phyloP scores from a whole-genome alignment of 495 filamentous ascomycete species.

The Hamigera avellanea region DNA sequence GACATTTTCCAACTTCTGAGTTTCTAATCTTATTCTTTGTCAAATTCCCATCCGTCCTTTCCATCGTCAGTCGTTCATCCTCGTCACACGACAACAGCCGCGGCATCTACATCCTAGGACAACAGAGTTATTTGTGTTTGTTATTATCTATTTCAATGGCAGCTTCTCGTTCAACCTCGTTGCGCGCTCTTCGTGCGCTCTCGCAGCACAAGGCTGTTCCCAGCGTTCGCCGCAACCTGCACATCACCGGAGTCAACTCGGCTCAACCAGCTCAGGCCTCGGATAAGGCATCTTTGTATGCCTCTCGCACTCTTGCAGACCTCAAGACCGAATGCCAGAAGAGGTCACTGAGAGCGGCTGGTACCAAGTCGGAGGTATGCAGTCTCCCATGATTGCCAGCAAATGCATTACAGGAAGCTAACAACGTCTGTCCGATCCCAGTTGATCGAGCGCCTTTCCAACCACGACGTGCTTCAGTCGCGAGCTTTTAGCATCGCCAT shows the following conservation, averaged over 20 bases:
- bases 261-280: conserved; percentile 26
- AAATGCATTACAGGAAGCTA: conserved; percentile 1
- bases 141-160: conserved; percentile 23
- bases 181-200: conserved; percentile 37
- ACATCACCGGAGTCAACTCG: conserved; percentile 44
- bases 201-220: conserved; percentile 26
- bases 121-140: background rate
- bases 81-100: too few species aligned
- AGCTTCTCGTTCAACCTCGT: conserved; percentile 35
- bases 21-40: too few species aligned
- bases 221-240: conserved; percentile 33
- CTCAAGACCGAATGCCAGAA: conserved; percentile 30
- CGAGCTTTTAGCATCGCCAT: conserved; percentile 45
- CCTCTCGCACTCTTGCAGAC: conserved; percentile 23
- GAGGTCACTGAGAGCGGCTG: conserved; percentile 20
- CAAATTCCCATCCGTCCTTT: too few species aligned
- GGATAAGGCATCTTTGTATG: conserved; percentile 24
- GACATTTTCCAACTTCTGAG: too few species aligned
- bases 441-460: conserved; percentile 41
- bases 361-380: conserved; percentile 27
- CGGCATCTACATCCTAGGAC: background rate
- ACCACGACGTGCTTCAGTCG: conserved; percentile 39
- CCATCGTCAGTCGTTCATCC: too few species aligned
- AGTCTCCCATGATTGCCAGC: background rate
- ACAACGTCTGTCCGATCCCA: conserved; percentile 6